These are phyloP conservation scores for Vigna angularis DNA, from an alignment of 306 rosid species.

Conservation along the genomic window DNA sequence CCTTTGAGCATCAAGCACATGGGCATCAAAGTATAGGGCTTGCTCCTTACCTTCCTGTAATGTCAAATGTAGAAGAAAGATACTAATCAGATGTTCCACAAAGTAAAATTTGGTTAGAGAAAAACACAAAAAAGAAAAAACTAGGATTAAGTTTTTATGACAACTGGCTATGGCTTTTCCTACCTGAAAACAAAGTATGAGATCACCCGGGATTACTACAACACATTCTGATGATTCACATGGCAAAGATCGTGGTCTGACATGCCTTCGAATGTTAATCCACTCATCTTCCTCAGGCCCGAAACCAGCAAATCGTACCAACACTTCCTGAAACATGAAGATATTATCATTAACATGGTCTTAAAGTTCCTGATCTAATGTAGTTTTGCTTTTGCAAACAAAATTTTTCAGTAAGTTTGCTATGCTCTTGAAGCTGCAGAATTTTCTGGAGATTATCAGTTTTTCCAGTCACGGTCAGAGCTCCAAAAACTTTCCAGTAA, in stretches of 20 bases:
- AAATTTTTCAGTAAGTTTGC: not conserved
- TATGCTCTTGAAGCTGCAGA: not conserved
- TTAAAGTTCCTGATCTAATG: not conserved
- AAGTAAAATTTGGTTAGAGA: slow-evolving; percentile 20
- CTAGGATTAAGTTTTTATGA: slow-evolving; percentile 34
- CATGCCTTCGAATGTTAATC: slow-evolving; percentile 81
- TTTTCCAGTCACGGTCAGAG: no score
- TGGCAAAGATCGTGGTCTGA: slow-evolving; percentile 94
- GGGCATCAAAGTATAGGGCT: slow-evolving; percentile 98
- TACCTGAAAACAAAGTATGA: slow-evolving; percentile 98
- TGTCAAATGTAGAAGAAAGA: slow-evolving; percentile 20
- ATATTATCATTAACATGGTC: slow-evolving; percentile 15
- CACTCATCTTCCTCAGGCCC: slow-evolving; percentile 99
- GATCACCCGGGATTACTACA: slow-evolving; percentile 97
- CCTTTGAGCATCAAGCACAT: slow-evolving; percentile 97
- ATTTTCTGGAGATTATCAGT: no score
- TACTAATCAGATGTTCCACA: not conserved
- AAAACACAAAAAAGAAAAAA: not conserved
- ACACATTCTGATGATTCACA: slow-evolving; percentile 99
- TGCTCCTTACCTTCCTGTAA: slow-evolving; percentile 98
- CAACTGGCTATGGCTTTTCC: slow-evolving; percentile 34
- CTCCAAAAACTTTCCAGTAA: no score
- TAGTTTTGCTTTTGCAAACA: not conserved
- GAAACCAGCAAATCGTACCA: slow-evolving; percentile 92
- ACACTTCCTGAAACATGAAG: slow-evolving; percentile 75